Evolutionary conservation across 495 filamentous ascomycete species (phyloP).

Genomic region (Tuber brumale): DNA sequence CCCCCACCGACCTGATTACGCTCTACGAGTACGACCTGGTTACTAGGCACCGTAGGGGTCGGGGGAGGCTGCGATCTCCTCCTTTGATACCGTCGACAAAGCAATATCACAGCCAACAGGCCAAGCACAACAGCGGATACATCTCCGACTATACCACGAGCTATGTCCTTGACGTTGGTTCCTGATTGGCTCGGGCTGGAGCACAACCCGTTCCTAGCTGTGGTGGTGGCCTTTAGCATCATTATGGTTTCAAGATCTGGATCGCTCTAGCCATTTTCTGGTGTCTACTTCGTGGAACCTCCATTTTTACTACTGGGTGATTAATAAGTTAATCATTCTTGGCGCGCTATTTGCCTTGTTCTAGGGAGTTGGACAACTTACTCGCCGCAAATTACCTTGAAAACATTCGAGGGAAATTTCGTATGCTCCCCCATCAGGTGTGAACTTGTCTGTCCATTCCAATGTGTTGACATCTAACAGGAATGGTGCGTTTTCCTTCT

Average conservation of each 20-base stretch:
- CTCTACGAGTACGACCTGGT: too few species aligned
- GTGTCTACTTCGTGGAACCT: neutral
- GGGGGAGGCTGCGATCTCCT: neutral
- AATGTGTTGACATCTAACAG: slow-evolving; percentile 13
- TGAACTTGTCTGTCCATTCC: slow-evolving; percentile 11
- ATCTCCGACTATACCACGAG: neutral
- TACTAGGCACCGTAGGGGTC: neutral
- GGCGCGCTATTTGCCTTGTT: neutral
- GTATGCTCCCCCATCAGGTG: neutral
- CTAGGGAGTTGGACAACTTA: neutral
- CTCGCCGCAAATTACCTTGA: neutral
- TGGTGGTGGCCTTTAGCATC: neutral
- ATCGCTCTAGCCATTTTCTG: neutral
- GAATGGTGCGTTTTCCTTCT: neutral
- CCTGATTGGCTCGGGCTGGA: neutral
- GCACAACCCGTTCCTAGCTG: too few species aligned
- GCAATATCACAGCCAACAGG: neutral
- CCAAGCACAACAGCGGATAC: neutral
- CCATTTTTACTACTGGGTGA: neutral
- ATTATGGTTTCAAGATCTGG: neutral
- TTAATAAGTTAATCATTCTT: neutral
- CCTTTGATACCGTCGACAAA: neutral
- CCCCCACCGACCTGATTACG: too few species aligned
- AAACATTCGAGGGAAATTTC: neutral
- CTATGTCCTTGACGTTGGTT: neutral